These are phyloP conservation scores for Knufia petricola DNA, from an alignment of 2,329 filamentous ascomycete genomes.

Conservation along the genomic window DNA sequence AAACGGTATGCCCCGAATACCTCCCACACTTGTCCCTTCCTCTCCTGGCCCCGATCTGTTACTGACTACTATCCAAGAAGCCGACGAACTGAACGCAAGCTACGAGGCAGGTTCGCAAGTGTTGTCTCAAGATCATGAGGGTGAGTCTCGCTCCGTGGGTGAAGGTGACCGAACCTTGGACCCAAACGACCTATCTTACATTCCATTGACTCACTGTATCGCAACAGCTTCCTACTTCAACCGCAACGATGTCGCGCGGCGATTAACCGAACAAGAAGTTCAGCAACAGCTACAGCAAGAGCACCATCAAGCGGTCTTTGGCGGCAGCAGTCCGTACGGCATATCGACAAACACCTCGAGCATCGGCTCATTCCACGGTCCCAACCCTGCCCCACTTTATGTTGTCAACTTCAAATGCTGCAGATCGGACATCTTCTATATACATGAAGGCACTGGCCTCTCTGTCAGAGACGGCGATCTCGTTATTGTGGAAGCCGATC, in stretches of 20 bases:
- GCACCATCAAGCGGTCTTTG: slow-evolving; percentile 9
- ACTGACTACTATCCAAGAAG: slow-evolving; percentile 3
- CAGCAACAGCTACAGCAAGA: slow-evolving; percentile 13
- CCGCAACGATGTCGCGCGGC: slow-evolving; percentile 25
- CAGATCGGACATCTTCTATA: slow-evolving; percentile 90
- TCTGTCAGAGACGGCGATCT: slow-evolving; percentile 84
- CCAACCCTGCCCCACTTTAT: slow-evolving; percentile 62
- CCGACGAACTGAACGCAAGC: slow-evolving; percentile 1
- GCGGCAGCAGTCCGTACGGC: slow-evolving; percentile 6
- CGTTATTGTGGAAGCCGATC: slow-evolving; percentile 95
- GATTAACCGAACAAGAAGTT: slow-evolving; percentile 35
- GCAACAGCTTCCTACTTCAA: slow-evolving; percentile 37
- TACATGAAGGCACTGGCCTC: slow-evolving; percentile 88
- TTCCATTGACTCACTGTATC: slow-evolving; percentile 29
- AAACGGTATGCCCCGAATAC: slow-evolving; percentile 25
- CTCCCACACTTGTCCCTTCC: neutral
- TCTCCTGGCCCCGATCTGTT: neutral
- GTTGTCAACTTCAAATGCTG: slow-evolving; percentile 96
- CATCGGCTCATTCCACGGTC: slow-evolving; percentile 20
- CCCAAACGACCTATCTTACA: neutral
- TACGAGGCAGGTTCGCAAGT: slow-evolving; percentile 1
- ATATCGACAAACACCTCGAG: slow-evolving; percentile 7
- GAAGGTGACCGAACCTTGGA: neutral
- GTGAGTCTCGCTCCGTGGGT: slow-evolving; percentile 1
- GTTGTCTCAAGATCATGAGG: slow-evolving; percentile 6